phyloP scores from a whole-genome alignment of 1,139 yeast species.

The Hansenula lynferdii region DNA sequence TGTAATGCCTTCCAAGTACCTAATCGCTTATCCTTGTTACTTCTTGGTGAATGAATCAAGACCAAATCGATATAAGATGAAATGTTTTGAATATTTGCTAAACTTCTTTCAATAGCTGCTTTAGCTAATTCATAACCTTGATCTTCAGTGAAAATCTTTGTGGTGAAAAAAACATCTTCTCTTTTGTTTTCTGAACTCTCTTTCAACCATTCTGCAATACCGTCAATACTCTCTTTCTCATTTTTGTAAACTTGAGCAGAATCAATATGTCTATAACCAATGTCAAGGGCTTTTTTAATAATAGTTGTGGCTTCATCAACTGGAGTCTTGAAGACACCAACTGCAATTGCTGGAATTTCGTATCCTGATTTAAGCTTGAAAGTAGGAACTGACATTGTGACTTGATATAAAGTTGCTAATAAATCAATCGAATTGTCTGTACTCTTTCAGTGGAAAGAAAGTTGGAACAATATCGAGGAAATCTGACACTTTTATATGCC shows the following conservation, averaged over 20 bases:
- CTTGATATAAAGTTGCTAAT: too few species aligned
- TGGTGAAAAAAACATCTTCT: constrained; percentile 60
- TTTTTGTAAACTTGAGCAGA: constrained; percentile 53
- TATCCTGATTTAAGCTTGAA: constrained; percentile 14
- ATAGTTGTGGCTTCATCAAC: constrained; percentile 32
- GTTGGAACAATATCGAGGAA: too few species aligned
- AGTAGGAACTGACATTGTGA: neutral
- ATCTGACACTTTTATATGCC: too few species aligned
- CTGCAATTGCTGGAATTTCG: constrained; percentile 48
- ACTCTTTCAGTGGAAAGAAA: too few species aligned
- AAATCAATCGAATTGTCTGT: too few species aligned
- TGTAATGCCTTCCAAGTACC: constrained; percentile 62
- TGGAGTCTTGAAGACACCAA: constrained; percentile 49
- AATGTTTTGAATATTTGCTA: constrained; percentile 20
- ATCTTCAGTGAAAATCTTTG: constrained; percentile 55
- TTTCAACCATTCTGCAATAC: constrained; percentile 45
- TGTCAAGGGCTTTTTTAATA: constrained; percentile 46
- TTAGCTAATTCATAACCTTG: constrained; percentile 38
- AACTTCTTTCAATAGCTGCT: constrained; percentile 28
- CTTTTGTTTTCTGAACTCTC: constrained; percentile 43
- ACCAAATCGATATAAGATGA: constrained; percentile 41
- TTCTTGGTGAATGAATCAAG: constrained; percentile 57
- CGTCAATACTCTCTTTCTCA: constrained; percentile 44
- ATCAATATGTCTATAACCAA: constrained; percentile 67
- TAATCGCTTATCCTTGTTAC: constrained; percentile 43